Percentiles rank a stretch among this genome's conserved stretches.
Evolutionary conservation across 257 asterid genomes (phyloP).

Genomic region (Plantago ovata): DNA sequence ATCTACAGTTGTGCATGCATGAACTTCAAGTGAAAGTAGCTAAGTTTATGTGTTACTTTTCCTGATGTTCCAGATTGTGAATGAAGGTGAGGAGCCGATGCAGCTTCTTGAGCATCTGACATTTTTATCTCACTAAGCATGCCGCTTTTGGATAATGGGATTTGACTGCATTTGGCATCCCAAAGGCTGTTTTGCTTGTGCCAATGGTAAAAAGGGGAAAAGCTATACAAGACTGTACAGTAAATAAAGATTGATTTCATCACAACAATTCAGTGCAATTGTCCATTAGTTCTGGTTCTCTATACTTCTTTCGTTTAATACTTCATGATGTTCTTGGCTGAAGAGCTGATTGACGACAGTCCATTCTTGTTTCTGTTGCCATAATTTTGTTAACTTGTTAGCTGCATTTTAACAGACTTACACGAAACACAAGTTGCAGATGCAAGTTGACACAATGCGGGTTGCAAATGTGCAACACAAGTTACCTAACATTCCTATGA

Average conservation of each 20-base stretch:
- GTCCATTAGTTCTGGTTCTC: neutral
- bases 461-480: no score
- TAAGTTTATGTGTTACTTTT: conserved; percentile 5
- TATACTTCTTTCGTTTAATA: no score
- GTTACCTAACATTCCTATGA: no score
- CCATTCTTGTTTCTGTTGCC: no score
- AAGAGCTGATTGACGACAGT: no score
- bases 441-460: no score
- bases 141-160: no score
- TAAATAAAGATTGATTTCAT: conserved; percentile 18
- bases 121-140: conserved; percentile 19
- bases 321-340: neutral
- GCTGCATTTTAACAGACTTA: no score
- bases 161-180: conserved; percentile 40
- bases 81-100: conserved; percentile 48
- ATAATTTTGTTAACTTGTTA: no score
- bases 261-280: neutral
- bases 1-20: neutral
- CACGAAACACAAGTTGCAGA: no score
- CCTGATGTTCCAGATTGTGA: conserved; percentile 38
- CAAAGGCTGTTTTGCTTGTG: conserved; percentile 42
- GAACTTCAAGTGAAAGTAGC: neutral
- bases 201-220: conserved; percentile 29
- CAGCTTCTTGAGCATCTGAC: conserved; percentile 41
- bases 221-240: conserved; percentile 24